Conservation (phyloP, 2,329 filamentous ascomycete genomes). For the Blastomyces gilchristii region DNA sequence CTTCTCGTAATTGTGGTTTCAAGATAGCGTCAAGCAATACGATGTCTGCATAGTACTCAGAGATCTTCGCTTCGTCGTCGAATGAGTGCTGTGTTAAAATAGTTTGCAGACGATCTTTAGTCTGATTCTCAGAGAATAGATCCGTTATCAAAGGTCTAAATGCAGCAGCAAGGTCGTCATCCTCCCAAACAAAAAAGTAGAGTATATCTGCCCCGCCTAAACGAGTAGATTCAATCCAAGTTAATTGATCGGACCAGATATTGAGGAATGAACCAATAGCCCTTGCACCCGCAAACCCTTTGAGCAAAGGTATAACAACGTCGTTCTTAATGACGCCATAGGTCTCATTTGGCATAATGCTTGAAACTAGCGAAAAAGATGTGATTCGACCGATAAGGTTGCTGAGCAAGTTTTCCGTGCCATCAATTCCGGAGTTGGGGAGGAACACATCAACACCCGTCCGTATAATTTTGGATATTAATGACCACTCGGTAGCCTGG, state of each 20-base stretch:
- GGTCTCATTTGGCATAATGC: slow-evolving; percentile 13
- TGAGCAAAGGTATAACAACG: slow-evolving; percentile 32
- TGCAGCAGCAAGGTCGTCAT: slow-evolving; percentile 32
- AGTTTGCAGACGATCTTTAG: slow-evolving; percentile 24
- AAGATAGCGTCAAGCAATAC: slow-evolving; percentile 6
- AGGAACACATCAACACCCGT: slow-evolving; percentile 36
- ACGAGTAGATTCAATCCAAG: slow-evolving; percentile 28
- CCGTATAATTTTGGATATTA: slow-evolving; percentile 34
- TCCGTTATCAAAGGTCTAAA: slow-evolving; percentile 28
- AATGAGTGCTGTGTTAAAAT: slow-evolving; percentile 23
- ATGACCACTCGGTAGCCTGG: slow-evolving; percentile 29
- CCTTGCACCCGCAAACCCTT: slow-evolving; percentile 33
- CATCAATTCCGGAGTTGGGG: slow-evolving; percentile 34
- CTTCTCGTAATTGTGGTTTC: neutral
- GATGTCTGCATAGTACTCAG: slow-evolving; percentile 2
- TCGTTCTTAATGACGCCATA: slow-evolving; percentile 30
- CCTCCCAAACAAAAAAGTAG: slow-evolving; percentile 35
- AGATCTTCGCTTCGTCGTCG: slow-evolving; percentile 22
- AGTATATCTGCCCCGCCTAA: slow-evolving; percentile 17
- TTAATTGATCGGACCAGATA: slow-evolving; percentile 33
- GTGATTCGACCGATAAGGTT: slow-evolving; percentile 29
- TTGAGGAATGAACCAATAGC: slow-evolving; percentile 32
- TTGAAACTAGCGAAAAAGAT: slow-evolving; percentile 23
- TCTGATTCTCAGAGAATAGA: slow-evolving; percentile 23
- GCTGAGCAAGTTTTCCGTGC: slow-evolving; percentile 28